These are phyloP conservation scores for Cladosporium sp. DNA, from an alignment of 2,329 filamentous ascomycete species.

Conservation along the genomic window DNA sequence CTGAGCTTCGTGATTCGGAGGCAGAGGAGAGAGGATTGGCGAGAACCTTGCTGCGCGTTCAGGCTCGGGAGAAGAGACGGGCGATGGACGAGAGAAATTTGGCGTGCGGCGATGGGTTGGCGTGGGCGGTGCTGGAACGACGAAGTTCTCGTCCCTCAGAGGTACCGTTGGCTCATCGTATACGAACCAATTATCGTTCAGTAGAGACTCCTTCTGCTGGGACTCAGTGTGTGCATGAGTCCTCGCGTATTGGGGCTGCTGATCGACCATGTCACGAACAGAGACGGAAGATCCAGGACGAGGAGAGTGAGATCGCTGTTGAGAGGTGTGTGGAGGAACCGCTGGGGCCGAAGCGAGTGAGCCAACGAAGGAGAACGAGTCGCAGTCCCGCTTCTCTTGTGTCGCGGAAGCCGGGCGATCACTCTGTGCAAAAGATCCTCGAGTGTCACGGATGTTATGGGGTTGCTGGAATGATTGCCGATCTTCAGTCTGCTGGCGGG, in stretches of 20 bases:
- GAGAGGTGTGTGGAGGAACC: constrained; percentile 8
- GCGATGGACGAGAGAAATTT: constrained; percentile 10
- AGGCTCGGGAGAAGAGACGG: constrained; percentile 5
- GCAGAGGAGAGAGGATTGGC: constrained; percentile 1
- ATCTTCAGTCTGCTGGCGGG: constrained; percentile 49
- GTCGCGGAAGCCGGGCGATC: background rate
- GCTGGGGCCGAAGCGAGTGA: background rate
- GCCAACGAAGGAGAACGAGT: constrained; percentile 11
- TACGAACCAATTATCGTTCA: constrained; percentile 47
- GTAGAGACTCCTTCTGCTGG: constrained; percentile 33
- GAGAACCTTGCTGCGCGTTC: constrained; percentile 7
- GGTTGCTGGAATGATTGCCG: constrained; percentile 33
- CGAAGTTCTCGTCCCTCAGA: background rate
- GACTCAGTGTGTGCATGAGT: constrained; percentile 1
- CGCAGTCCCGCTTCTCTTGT: constrained; percentile 5
- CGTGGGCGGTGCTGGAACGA: background rate
- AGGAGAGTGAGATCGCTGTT: constrained; percentile 6
- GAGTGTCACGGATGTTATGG: constrained; percentile 34
- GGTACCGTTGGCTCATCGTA: constrained; percentile 26
- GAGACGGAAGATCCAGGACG: constrained; percentile 23
- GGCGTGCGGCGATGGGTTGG: constrained; percentile 8
- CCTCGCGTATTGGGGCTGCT: constrained; percentile 1
- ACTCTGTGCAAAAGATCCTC: constrained; percentile 18
- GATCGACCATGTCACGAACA: constrained; percentile 1
- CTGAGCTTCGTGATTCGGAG: constrained; percentile 11